Evolutionary conservation across 345 rosid genomes (phyloP).

Genomic region (Physaria fendleri): DNA sequence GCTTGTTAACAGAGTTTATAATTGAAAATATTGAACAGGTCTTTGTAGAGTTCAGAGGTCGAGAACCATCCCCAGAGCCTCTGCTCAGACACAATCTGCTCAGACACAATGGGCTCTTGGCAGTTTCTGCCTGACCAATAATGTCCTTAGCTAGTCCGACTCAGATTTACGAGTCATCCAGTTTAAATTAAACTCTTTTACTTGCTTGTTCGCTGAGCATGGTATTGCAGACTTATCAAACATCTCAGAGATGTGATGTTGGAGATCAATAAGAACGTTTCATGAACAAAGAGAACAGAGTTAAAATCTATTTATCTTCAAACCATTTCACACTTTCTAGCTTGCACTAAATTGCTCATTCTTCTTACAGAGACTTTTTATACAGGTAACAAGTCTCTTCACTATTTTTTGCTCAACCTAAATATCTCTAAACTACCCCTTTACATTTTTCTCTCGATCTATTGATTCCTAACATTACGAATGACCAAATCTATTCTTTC

Average conservation of each 20-base stretch:
- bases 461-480: constrained; percentile 10
- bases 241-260: background rate
- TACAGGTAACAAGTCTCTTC: too few relatives aligned
- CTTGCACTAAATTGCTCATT: background rate
- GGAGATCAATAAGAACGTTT: background rate
- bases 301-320: background rate
- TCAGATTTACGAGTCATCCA: background rate
- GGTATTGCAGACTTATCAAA: background rate
- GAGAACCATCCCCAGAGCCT: constrained; percentile 92
- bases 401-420: constrained; percentile 21
- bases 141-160: background rate
- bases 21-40: constrained; percentile 41
- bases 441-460: constrained; percentile 3
- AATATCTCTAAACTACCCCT: background rate
- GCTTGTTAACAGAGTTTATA: background rate
- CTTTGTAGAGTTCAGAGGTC: constrained; percentile 86
- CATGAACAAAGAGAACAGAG: background rate
- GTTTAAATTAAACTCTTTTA: background rate
- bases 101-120: constrained; percentile 82
- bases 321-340: background rate
- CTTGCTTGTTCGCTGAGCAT: background rate
- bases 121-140: constrained; percentile 36
- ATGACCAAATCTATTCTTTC: constrained; percentile 13
- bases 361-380: too few relatives aligned
- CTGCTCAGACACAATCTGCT: too few relatives aligned